phyloP scores from a whole-genome alignment of 169 alveolate genomes.

The Toxoplasma gondii region DNA sequence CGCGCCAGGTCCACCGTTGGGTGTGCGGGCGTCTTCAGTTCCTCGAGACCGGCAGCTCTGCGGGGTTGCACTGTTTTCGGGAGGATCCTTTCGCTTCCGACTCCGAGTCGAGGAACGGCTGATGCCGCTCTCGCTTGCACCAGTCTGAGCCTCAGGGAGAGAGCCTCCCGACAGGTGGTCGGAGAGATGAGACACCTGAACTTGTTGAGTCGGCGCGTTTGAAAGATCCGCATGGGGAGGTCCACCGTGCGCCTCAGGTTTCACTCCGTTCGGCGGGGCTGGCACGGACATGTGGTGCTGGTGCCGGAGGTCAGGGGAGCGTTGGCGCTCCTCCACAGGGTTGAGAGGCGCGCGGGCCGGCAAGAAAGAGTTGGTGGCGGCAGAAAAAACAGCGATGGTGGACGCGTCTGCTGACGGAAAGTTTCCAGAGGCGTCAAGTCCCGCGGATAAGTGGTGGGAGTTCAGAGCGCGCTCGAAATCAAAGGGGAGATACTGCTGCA shows the following conservation, averaged over 20 bases:
- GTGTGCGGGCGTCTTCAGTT: not conserved
- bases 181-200: not conserved
- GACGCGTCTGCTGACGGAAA: not conserved
- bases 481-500: conserved; percentile 20
- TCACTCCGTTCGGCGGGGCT: not conserved
- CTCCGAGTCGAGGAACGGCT: not conserved
- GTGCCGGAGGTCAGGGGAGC: not conserved
- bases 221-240: not conserved
- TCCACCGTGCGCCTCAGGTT: not conserved
- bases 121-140: not conserved
- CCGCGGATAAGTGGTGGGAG: not conserved
- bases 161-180: not conserved
- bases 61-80: not conserved
- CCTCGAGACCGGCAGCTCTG: not conserved
- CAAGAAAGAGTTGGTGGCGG: not conserved
- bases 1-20: not conserved
- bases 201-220: not conserved
- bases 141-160: not conserved
- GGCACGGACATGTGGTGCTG: not conserved
- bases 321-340: not conserved
- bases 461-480: not conserved
- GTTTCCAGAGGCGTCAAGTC: not conserved
- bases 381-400: not conserved
- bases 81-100: not conserved
- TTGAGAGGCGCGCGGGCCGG: not conserved